These are phyloP conservation scores for Collybia sp. DNA, from an alignment of 768 basidiomycete genomes.

Conservation along the genomic window DNA sequence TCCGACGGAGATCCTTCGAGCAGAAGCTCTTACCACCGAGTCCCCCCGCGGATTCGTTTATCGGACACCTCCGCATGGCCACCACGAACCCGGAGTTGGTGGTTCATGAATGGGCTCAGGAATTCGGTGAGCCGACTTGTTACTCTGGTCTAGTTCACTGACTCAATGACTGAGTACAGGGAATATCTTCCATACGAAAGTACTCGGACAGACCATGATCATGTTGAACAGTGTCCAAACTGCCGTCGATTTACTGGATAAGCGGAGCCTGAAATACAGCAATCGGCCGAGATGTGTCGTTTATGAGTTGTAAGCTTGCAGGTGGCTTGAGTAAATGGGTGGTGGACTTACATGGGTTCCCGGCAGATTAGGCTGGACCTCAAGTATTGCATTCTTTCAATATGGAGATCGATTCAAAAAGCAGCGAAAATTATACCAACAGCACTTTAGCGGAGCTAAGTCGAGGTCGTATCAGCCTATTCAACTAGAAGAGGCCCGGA, in stretches of 20 bases:
- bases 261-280: conserved; percentile 17
- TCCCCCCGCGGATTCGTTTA: conserved; percentile 6
- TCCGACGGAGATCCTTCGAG: neutral
- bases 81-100: neutral
- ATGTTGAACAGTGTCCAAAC: conserved; percentile 3
- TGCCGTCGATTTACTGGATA: conserved; percentile 9
- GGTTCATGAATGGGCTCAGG: conserved; percentile 4
- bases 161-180: conserved; percentile 1
- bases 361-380: neutral
- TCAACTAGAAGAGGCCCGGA: neutral
- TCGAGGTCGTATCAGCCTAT: neutral
- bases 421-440: neutral
- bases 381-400: neutral
- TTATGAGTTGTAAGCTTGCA: neutral
- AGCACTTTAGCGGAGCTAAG: neutral
- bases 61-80: conserved; percentile 3
- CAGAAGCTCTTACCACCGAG: conserved; percentile 1
- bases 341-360: neutral
- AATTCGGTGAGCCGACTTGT: neutral
- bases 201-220: conserved; percentile 5
- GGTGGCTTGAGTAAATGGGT: neutral
- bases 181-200: conserved; percentile 2
- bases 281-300: conserved; percentile 11
- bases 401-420: neutral
- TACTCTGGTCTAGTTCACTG: too few species aligned